Evolutionary conservation across 352 stramenopile genomes (phyloP).

Genomic region (Phytophthora niederhauseri): DNA sequence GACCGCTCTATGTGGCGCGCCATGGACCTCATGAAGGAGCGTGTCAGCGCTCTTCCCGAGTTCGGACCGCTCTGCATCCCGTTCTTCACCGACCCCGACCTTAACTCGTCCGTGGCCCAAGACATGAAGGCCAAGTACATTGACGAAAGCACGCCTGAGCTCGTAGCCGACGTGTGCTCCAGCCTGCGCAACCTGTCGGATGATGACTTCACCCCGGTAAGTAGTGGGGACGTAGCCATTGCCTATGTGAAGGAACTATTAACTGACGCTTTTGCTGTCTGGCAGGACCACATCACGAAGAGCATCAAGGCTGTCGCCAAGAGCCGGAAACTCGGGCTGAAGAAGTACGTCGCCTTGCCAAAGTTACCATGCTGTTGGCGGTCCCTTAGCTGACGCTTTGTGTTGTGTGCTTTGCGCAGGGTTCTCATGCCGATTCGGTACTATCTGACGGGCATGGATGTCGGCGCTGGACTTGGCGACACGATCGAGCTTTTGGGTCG

Average conservation of each 20-base stretch:
- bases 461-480: constrained; percentile 80
- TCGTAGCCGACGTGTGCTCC: constrained; percentile 54
- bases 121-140: constrained; percentile 84
- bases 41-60: constrained; percentile 77
- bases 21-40: constrained; percentile 89
- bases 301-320: constrained; percentile 82
- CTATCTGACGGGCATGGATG: constrained; percentile 87
- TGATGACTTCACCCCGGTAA: constrained; percentile 72
- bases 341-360: constrained; percentile 58
- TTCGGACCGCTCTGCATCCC: constrained; percentile 78
- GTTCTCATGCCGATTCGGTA: constrained; percentile 91
- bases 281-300: constrained; percentile 77
- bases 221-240: neutral
- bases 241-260: too few relatives aligned
- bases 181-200: constrained; percentile 57
- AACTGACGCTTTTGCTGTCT: constrained; percentile 1
- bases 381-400: constrained; percentile 3
- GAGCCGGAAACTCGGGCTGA: constrained; percentile 75
- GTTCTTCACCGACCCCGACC: constrained; percentile 72
- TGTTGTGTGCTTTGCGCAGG: constrained; percentile 36
- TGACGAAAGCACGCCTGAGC: constrained; percentile 56
- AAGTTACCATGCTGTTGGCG: neutral
- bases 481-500: constrained; percentile 83
- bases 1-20: too few relatives aligned
- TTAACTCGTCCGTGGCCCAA: constrained; percentile 51